phyloP scores from a whole-genome alignment of 805 yeast species.

The Kluyveromyces siamensis region DNA sequence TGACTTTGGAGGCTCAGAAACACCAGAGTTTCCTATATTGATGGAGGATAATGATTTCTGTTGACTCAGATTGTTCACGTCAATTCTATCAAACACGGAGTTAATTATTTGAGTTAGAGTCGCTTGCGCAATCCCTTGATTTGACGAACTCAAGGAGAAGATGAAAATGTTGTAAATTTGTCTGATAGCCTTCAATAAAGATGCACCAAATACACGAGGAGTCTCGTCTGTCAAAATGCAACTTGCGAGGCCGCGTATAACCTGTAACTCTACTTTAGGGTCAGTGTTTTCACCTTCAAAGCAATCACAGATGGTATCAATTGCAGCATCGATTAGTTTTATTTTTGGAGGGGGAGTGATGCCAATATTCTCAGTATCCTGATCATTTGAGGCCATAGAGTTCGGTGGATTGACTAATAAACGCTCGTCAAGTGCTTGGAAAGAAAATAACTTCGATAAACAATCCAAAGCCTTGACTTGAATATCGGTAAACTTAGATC shows the following conservation, averaged over 20 bases:
- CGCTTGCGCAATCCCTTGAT: conserved; percentile 94
- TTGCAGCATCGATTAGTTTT: conserved; percentile 68
- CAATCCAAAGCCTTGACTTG: conserved; percentile 74
- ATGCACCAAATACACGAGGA: conserved; percentile 72
- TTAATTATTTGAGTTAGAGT: conserved; percentile 84
- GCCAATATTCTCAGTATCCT: conserved; percentile 21
- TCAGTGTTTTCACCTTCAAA: conserved; percentile 92
- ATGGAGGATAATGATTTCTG: conserved; percentile 7
- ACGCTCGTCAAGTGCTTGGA: conserved; percentile 57
- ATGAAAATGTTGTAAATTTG: conserved; percentile 90
- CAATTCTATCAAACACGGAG: conserved; percentile 65
- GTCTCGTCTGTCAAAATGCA: conserved; percentile 76
- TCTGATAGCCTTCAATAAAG: conserved; percentile 80
- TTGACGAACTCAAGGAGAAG: conserved; percentile 67
- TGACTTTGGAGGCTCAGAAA: not conserved
- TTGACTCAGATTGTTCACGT: conserved; percentile 14
- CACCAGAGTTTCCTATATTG: conserved; percentile 9
- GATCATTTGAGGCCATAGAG: conserved; percentile 28
- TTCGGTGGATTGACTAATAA: conserved; percentile 41
- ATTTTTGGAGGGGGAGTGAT: conserved; percentile 48
- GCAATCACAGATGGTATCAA: conserved; percentile 73
- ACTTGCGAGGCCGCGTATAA: conserved; percentile 82
- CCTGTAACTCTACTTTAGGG: conserved; percentile 81
- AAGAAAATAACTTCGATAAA: conserved; percentile 81
- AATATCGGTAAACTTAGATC: conserved; percentile 52